These are phyloP conservation scores for Rhodotorula sp. DNA, from an alignment of 1,284 basidiomycete genomes.

Conservation along the genomic window DNA sequence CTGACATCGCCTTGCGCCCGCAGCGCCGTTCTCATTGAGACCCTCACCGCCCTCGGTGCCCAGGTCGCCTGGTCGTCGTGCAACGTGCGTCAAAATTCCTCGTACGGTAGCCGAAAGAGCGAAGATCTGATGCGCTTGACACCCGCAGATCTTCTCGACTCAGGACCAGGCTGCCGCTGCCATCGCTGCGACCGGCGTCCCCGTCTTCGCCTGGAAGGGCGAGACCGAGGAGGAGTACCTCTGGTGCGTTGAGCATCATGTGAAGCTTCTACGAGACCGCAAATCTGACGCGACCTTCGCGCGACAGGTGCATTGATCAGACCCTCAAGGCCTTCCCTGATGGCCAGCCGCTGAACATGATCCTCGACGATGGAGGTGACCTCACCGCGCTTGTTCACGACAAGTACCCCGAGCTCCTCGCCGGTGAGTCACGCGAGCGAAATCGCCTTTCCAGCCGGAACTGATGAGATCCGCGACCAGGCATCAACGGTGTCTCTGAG, in stretches of 20 bases:
- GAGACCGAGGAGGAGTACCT: slow-evolving; percentile 98
- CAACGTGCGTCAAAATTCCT: slow-evolving; percentile 55
- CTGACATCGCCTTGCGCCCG: slow-evolving; percentile 61
- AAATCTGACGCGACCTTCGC: not conserved
- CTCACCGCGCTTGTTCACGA: slow-evolving; percentile 93
- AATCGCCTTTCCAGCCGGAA: slow-evolving; percentile 1
- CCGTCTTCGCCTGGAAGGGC: slow-evolving; percentile 99
- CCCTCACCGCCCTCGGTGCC: slow-evolving; percentile 88
- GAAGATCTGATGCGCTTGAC: no score
- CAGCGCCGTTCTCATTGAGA: slow-evolving; percentile 87
- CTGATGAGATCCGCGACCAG: slow-evolving; percentile 50
- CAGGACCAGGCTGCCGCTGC: slow-evolving; percentile 97
- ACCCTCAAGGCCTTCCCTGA: slow-evolving; percentile 68
- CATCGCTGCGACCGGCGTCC: slow-evolving; percentile 96
- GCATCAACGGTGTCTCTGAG: slow-evolving; percentile 91
- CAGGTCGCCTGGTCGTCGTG: slow-evolving; percentile 96
- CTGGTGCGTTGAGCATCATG: slow-evolving; percentile 63
- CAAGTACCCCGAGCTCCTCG: slow-evolving; percentile 86
- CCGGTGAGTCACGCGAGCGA: slow-evolving; percentile 54
- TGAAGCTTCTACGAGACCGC: not conserved
- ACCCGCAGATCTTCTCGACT: slow-evolving; percentile 81
- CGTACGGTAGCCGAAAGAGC: fast-evolving
- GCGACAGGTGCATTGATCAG: slow-evolving; percentile 70
- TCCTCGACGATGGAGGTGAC: slow-evolving; percentile 98
- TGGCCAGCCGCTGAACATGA: slow-evolving; percentile 92